Conservation (phyloP, 129 eudicot genomes). For the Ambrosia trifida region DNA sequence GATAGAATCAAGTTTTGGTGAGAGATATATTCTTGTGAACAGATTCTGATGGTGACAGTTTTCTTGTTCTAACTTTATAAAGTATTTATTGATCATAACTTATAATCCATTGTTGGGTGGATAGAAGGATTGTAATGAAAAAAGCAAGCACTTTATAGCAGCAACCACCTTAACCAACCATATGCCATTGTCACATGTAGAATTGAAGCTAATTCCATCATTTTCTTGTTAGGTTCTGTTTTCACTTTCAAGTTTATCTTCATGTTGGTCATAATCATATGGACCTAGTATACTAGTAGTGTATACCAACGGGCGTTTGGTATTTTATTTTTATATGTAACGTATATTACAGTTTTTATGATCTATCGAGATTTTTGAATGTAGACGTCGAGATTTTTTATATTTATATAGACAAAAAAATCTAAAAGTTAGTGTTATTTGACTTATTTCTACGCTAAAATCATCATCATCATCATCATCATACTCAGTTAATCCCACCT, state of each 20-base stretch:
- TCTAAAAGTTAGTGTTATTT: too few species aligned
- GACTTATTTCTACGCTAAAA: too few species aligned
- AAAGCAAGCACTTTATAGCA: constrained; percentile 18
- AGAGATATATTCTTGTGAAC: constrained; percentile 16
- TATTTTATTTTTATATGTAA: too few species aligned
- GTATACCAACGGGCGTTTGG: neutral
- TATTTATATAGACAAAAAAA: too few species aligned
- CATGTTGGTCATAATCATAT: neutral
- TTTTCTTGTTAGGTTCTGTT: constrained; percentile 2
- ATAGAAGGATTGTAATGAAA: constrained; percentile 23
- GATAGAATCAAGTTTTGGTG: constrained; percentile 22
- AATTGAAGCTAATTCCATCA: neutral
- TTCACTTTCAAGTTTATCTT: constrained; percentile 1
- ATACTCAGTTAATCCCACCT: too few species aligned
- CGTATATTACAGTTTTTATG: too few species aligned
- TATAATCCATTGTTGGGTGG: constrained; percentile 25
- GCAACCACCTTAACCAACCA: constrained; percentile 35
- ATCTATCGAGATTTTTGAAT: too few species aligned
- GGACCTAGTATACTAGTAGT: neutral
- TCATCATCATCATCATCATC: too few species aligned
- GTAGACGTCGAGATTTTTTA: too few species aligned
- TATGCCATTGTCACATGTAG: constrained; percentile 21
- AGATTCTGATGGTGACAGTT: constrained; percentile 26
- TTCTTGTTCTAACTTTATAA: neutral
- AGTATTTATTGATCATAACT: constrained; percentile 27